Conservation (phyloP, 2,329 filamentous ascomycete genomes). For the Lasiodiplodia sp. region DNA sequence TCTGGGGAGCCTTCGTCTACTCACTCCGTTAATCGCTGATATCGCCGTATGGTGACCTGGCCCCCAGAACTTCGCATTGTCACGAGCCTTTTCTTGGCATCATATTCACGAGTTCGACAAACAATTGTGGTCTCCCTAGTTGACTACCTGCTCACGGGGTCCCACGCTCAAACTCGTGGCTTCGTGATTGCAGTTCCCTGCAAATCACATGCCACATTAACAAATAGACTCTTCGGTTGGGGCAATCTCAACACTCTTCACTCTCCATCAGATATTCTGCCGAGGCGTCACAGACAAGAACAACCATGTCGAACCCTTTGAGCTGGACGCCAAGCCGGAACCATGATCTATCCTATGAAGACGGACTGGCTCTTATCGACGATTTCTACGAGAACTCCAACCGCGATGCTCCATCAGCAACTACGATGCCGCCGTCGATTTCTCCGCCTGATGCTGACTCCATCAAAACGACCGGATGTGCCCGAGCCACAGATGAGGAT, state of each 20-base stretch:
- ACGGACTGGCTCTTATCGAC: constrained; percentile 19
- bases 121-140: neutral
- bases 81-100: neutral
- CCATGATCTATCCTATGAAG: constrained; percentile 10
- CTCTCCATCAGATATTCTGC: neutral
- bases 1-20: neutral
- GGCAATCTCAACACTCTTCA: neutral
- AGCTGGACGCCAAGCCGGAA: neutral
- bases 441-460: neutral
- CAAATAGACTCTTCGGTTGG: neutral
- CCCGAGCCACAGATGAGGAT: neutral
- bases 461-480: neutral
- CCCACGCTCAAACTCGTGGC: neutral
- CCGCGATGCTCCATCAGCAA: neutral
- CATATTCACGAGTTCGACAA: neutral
- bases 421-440: neutral
- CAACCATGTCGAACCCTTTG: neutral
- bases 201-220: neutral
- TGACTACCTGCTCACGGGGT: neutral
- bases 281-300: neutral
- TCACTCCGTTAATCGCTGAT: neutral
- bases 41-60: neutral
- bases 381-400: constrained; percentile 4
- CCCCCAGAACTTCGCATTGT: neutral
- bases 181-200: neutral